Evolutionary conservation across 2,329 filamentous ascomycete species (phyloP).

Genomic region (Colletotrichum sp.): DNA sequence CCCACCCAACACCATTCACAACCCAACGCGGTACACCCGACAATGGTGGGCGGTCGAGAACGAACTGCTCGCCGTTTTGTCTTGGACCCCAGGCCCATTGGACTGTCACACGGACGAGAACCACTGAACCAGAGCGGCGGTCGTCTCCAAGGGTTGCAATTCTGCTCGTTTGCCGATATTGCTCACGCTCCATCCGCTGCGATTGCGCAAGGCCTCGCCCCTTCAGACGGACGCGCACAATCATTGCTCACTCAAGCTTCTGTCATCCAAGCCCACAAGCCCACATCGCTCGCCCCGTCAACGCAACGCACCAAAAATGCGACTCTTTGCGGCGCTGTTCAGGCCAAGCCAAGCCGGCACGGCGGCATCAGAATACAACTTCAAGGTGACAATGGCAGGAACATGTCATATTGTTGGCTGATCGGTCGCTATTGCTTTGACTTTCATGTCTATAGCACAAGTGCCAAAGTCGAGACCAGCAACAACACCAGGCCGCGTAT

Average conservation of each 20-base stretch:
- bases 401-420: background rate
- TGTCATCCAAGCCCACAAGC: constrained; percentile 6
- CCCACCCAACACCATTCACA: background rate
- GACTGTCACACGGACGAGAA: background rate
- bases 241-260: constrained; percentile 6
- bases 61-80: background rate
- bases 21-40: background rate
- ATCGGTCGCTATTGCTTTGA: background rate
- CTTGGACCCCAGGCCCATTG: background rate
- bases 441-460: background rate
- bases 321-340: background rate
- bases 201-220: background rate
- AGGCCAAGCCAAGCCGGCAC: background rate
- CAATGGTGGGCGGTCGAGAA: background rate
- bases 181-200: background rate
- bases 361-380: background rate
- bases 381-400: background rate
- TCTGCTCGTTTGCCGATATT: background rate
- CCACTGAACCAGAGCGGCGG: background rate
- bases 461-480: background rate
- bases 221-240: constrained; percentile 4
- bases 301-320: background rate
- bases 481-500: background rate
- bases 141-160: background rate
- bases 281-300: background rate